Base-by-base conservation (phyloP, 257 asterid species). In the Hygrophila difformis region DNA sequence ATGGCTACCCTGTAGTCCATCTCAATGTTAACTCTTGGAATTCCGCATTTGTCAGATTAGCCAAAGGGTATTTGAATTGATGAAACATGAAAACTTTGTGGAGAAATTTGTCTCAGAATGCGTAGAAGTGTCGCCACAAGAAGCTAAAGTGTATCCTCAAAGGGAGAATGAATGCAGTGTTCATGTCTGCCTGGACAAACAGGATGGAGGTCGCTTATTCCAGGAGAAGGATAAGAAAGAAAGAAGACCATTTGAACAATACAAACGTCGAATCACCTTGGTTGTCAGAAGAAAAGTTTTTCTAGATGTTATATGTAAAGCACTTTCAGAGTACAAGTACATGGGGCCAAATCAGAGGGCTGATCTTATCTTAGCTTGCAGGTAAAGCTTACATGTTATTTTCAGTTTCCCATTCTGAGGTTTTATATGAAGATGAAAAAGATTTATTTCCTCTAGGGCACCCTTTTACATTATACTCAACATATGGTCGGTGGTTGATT, bases 301-400 rank as follows among this genome's bases (percentile, higher is more conserved):
- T 53, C 72, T 91, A 11, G 89, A 86, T 73, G 83, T 83, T 49
- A 87, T 81, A 13, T 83, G 93, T 43, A 81, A 78, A 62, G 93
- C 94, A 50, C 96, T 91, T 58, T 70, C 94, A 0, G 96, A 85
- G 62, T 91, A 91, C 73, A 91, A 91, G 73, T 91, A 86, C 61
- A 74, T 91, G 57, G 98, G 96, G 33, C 93, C 87, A 47, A 80
- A 91, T 60, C 98, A 91, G 72, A 79, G 96, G 84, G 94, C 82
- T 60, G 96, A 91, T 63, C 70, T 91, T 65, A 53, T 66, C 44
- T 68, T 78, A 48, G 98, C 98, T 66, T 91, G 96, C 93, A 85
- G 96, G 98, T 91, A 81, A 3, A 14, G 43, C 28, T 44, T 57
- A 42, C 47, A 26, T 69, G 39, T 16, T 7, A 24, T 8, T 18